Conservation (phyloP, 208 protist genomes). For the Borovskyia barvae region DNA sequence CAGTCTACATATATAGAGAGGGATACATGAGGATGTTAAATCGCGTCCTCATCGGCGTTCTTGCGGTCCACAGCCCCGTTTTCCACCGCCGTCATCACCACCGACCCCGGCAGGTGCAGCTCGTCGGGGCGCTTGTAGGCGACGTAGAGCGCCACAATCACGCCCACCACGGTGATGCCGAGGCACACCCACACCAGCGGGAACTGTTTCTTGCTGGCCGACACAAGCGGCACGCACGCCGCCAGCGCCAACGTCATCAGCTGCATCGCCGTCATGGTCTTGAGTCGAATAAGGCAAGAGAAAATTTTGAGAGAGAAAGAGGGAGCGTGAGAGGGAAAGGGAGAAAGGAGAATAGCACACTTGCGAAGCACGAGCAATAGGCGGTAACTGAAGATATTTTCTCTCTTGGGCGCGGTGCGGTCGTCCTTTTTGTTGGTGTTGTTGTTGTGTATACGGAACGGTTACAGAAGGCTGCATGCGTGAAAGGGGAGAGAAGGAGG, state of each 20-base stretch:
- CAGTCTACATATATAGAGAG: too few species aligned
- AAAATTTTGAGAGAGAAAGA: not conserved
- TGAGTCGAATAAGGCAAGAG: not conserved
- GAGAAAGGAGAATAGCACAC: not conserved
- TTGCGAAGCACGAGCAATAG: not conserved
- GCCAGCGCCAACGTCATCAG: slow-evolving; percentile 24
- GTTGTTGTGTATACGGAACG: not conserved
- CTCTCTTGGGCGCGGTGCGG: too few species aligned
- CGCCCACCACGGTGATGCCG: slow-evolving; percentile 50
- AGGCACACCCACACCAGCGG: slow-evolving; percentile 66
- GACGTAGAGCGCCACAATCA: slow-evolving; percentile 39
- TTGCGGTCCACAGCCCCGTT: slow-evolving; percentile 17
- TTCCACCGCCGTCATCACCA: slow-evolving; percentile 34
- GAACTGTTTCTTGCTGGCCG: slow-evolving; percentile 45
- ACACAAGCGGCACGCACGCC: slow-evolving; percentile 18
- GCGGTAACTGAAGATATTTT: too few species aligned
- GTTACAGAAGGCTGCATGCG: not conserved
- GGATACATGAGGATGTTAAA: slow-evolving; percentile 1
- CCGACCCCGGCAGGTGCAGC: slow-evolving; percentile 38
- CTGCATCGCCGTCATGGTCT: slow-evolving; percentile 8
- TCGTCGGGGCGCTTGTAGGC: slow-evolving; percentile 57
- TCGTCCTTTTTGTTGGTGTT: not conserved
- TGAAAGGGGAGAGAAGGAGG: not conserved
- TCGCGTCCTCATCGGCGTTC: slow-evolving; percentile 2
- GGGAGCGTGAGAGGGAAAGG: not conserved